phyloP scores from a whole-genome alignment of 305 asterid genomes.

The Fraxinus xanthoxyloides region DNA sequence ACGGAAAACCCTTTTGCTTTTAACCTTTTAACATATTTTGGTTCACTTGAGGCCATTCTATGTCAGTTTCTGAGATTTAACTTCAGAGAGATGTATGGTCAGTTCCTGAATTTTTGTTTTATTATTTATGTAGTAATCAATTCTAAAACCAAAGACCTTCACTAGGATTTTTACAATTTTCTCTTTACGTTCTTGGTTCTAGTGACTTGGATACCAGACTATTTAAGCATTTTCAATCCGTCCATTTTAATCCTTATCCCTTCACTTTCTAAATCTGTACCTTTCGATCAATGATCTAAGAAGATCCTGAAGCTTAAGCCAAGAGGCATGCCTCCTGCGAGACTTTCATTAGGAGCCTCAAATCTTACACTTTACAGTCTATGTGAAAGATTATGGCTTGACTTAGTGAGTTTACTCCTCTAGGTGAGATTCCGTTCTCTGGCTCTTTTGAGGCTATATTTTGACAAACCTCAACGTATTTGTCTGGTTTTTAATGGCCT shows the following conservation, averaged over 20 bases:
- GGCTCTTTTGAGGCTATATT: neutral
- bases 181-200: neutral
- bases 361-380: neutral
- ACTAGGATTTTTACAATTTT: neutral
- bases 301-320: neutral
- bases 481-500: neutral
- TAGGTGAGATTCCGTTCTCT: neutral
- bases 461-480: neutral
- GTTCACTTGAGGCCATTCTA: neutral
- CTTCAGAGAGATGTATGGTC: neutral
- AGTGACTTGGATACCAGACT: neutral
- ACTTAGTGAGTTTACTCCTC: neutral
- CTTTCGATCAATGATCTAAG: neutral
- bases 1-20: conserved; percentile 12
- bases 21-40: neutral
- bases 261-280: neutral
- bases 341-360: neutral
- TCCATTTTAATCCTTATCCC: neutral
- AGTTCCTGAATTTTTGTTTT: neutral
- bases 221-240: neutral
- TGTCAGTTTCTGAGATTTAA: neutral
- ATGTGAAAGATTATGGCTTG: neutral
- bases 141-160: neutral
- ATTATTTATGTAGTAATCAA: neutral
- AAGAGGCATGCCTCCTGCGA: neutral